Conservation (phyloP, 805 yeast genomes). For the Candida schatavii region DNA sequence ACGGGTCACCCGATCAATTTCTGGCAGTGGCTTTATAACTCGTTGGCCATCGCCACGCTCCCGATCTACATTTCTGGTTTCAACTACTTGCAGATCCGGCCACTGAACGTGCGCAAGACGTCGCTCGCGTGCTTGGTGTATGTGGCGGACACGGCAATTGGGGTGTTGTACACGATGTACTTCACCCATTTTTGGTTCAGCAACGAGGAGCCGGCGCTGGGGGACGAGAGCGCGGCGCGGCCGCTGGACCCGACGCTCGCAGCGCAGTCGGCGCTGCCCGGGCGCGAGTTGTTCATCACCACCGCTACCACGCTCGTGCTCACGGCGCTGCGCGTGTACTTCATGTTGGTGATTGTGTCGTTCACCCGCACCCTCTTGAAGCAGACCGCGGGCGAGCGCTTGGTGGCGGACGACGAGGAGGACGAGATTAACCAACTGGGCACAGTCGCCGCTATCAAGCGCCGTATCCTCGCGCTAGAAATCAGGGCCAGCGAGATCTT, state of each 20-base stretch:
- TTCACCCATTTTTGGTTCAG: conserved; percentile 77
- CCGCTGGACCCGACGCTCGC: conserved; percentile 13
- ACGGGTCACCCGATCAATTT: conserved; percentile 86
- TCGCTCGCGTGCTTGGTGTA: conserved; percentile 65
- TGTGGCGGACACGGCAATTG: conserved; percentile 62
- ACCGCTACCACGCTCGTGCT: conserved; percentile 48
- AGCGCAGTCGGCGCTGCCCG: conserved; percentile 63
- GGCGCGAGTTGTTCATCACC: conserved; percentile 54
- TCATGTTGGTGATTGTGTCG: conserved; percentile 55
- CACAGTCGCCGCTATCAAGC: conserved; percentile 19
- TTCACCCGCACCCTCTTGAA: conserved; percentile 57
- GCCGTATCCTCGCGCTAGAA: conserved; percentile 27
- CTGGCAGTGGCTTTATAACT: conserved; percentile 78
- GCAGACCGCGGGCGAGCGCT: conserved; percentile 25
- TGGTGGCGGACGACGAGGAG: conserved; percentile 26
- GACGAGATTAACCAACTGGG: conserved; percentile 20
- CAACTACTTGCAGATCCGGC: conserved; percentile 28
- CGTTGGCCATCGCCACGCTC: conserved; percentile 59
- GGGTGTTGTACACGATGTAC: conserved; percentile 66
- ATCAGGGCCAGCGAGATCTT: conserved; percentile 28
- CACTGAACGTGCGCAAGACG: conserved; percentile 57
- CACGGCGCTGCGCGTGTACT: conserved; percentile 53
- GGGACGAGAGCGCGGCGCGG: conserved; percentile 11
- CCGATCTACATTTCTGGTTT: conserved; percentile 67
- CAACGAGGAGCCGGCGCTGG: conserved; percentile 31